These are phyloP conservation scores for Penicillium olsonii DNA, from an alignment of 2,329 filamentous ascomycete genomes.

Conservation along the genomic window DNA sequence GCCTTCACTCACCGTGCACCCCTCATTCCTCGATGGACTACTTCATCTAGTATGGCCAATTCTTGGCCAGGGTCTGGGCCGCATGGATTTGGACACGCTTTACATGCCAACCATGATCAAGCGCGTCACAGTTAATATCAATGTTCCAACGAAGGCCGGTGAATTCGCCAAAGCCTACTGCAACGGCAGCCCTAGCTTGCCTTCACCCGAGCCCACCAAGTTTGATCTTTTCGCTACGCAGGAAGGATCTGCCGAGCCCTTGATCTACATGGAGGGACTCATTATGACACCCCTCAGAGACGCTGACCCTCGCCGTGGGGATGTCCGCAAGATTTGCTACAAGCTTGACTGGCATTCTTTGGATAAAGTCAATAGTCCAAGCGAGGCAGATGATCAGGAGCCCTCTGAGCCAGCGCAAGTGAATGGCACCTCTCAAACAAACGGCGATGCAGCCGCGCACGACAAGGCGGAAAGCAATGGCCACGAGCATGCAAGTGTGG, in stretches of 20 bases:
- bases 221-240: constrained; percentile 23
- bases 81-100: constrained; percentile 31
- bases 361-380: neutral
- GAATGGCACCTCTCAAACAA: neutral
- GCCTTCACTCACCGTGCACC: constrained; percentile 47
- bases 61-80: constrained; percentile 32
- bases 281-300: constrained; percentile 30
- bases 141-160: constrained; percentile 17
- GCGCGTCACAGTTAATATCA: constrained; percentile 23
- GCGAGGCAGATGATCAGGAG: constrained; percentile 6
- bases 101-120: constrained; percentile 39
- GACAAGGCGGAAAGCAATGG: neutral
- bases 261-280: constrained; percentile 25
- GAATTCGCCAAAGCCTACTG: constrained; percentile 24
- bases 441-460: neutral
- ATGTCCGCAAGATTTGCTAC: constrained; percentile 23
- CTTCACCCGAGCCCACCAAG: constrained; percentile 20
- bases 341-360: constrained; percentile 27
- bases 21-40: constrained; percentile 48
- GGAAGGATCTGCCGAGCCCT: constrained; percentile 15
- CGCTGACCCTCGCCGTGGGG: constrained; percentile 3
- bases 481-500: neutral
- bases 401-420: neutral
- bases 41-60: constrained; percentile 36
- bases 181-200: constrained; percentile 21